Percentiles rank a stretch among this genome's conserved stretches.
These are phyloP conservation scores for Sugiyamaella mastotermitis DNA, from an alignment of 805 yeast species.

Conservation along the genomic window DNA sequence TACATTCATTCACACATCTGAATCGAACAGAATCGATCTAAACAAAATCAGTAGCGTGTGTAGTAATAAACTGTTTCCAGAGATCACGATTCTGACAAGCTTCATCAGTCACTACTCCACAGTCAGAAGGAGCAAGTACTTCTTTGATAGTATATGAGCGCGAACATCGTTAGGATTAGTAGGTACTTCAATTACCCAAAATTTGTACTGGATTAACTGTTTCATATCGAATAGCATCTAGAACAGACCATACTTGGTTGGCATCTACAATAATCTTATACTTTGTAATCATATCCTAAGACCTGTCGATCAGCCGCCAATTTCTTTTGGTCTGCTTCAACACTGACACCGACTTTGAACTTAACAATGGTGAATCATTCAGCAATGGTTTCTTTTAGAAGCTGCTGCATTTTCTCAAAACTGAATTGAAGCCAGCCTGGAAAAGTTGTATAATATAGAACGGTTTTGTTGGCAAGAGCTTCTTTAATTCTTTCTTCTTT, in stretches of 20 bases:
- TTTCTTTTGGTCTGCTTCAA: slow-evolving; percentile 31
- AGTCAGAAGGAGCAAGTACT: slow-evolving; percentile 27
- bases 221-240: slow-evolving; percentile 30
- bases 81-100: slow-evolving; percentile 31
- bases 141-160: slow-evolving; percentile 28
- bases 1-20: slow-evolving; percentile 31
- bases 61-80: slow-evolving; percentile 28
- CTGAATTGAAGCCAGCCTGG: slow-evolving; percentile 40
- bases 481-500: slow-evolving; percentile 29
- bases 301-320: slow-evolving; percentile 32
- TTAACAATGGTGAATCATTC: slow-evolving; percentile 36
- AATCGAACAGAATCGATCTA: slow-evolving; percentile 32
- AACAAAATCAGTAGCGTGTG: slow-evolving; percentile 29
- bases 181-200: slow-evolving; percentile 33
- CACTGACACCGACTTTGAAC: slow-evolving; percentile 35
- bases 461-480: slow-evolving; percentile 31
- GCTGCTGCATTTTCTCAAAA: slow-evolving; percentile 34
- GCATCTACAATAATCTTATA: slow-evolving; percentile 31
- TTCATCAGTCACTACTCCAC: slow-evolving; percentile 33
- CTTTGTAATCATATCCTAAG: slow-evolving; percentile 23
- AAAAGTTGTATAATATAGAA: slow-evolving; percentile 38
- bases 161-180: slow-evolving; percentile 32
- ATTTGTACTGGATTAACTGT: slow-evolving; percentile 26
- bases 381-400: slow-evolving; percentile 30
- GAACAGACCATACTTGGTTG: slow-evolving; percentile 33